Evolutionary conservation across 2,329 filamentous ascomycete genomes (phyloP).

Genomic region (Claviceps pazoutovae): DNA sequence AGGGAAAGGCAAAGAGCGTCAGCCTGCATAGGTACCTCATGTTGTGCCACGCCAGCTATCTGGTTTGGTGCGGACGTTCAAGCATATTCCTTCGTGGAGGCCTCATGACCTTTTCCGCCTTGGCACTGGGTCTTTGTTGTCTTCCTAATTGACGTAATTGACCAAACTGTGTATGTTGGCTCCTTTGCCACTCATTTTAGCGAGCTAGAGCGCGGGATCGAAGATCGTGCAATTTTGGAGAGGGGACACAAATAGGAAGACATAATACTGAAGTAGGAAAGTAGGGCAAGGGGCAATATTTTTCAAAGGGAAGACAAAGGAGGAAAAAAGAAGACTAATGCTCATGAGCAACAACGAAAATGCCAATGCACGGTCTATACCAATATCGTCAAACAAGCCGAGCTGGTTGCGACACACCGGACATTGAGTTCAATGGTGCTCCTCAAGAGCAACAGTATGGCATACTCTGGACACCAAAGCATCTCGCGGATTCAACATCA

Average conservation of each 20-base stretch:
- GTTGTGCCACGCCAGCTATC: background rate
- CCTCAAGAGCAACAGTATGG: background rate
- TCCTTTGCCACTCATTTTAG: background rate
- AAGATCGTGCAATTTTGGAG: background rate
- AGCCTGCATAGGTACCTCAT: background rate
- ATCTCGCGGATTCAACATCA: background rate
- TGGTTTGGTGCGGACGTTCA: background rate
- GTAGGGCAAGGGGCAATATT: background rate
- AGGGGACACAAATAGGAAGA: background rate
- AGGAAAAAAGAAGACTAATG: background rate
- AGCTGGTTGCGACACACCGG: background rate
- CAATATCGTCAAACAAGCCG: background rate
- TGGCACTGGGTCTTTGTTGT: background rate
- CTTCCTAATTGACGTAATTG: background rate
- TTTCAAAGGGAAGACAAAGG: background rate
- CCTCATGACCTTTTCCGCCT: background rate
- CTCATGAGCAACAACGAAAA: background rate
- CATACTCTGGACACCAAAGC: background rate
- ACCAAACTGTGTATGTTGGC: background rate
- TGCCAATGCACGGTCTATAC: background rate
- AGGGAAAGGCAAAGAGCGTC: background rate
- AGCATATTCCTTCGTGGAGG: background rate
- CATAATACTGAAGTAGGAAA: background rate
- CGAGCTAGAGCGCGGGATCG: background rate
- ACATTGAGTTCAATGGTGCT: background rate